phyloP scores from a whole-genome alignment of 192 early-diverging fungal species.

The Gigaspora rosea region DNA sequence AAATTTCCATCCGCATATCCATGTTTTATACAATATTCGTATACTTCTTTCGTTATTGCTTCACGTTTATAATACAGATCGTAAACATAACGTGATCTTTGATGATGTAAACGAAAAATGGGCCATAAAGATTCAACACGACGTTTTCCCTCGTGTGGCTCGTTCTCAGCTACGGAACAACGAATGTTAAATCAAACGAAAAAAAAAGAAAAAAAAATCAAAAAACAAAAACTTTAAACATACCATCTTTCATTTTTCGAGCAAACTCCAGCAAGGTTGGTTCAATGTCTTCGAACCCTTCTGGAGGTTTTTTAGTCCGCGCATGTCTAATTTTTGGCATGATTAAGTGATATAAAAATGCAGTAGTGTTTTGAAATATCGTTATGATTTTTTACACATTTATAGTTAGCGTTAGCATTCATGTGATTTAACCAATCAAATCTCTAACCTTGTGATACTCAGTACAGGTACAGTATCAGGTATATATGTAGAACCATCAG shows the following conservation, averaged over 20 bases:
- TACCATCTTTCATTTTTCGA: constrained; percentile 94
- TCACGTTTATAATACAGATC: constrained; percentile 96
- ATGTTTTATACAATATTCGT: constrained; percentile 91
- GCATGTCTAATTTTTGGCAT: constrained; percentile 79
- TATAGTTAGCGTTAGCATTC: too few species aligned
- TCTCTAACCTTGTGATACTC: too few species aligned
- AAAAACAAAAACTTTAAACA: constrained; percentile 21
- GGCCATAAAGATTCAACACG: constrained; percentile 92
- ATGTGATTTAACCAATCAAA: too few species aligned
- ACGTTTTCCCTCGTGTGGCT: constrained; percentile 90
- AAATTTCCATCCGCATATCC: constrained; percentile 88
- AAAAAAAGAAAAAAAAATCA: constrained; percentile 11
- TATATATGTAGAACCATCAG: too few species aligned
- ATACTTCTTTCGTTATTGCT: constrained; percentile 89
- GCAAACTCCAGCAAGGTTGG: constrained; percentile 89
- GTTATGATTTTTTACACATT: too few species aligned
- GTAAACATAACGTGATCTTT: constrained; percentile 94
- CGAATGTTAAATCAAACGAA: background rate
- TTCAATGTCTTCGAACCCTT: constrained; percentile 95
- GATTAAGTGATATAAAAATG: background rate
- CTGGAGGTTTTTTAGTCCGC: constrained; percentile 85
- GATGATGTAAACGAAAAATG: constrained; percentile 95
- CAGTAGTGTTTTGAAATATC: too few species aligned
- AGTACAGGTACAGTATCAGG: too few species aligned
- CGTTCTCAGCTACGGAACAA: constrained; percentile 83